Percentiles rank a stretch among this genome's conserved stretches.
Evolutionary conservation across 2,329 filamentous ascomycete genomes (phyloP).

Genomic region (Ophiosphaerella narmari): DNA sequence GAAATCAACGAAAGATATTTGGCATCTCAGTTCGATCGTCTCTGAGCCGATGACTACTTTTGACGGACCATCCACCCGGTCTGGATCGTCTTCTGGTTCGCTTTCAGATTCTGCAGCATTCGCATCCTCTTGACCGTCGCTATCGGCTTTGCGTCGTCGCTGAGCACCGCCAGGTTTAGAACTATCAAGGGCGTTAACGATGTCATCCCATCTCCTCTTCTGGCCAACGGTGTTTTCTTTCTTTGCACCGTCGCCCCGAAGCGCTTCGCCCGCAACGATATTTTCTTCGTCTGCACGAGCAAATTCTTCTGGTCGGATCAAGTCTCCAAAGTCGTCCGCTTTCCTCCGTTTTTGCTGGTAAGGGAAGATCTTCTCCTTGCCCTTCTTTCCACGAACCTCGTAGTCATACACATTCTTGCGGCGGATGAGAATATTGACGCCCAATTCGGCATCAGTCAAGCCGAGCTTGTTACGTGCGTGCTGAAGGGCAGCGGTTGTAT

Average conservation of each 20-base stretch:
- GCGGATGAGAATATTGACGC: constrained; percentile 86
- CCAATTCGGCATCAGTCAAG: constrained; percentile 85
- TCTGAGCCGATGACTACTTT: constrained; percentile 72
- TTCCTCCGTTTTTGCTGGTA: constrained; percentile 78
- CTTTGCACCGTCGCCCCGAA: constrained; percentile 57
- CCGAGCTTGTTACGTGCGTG: constrained; percentile 80
- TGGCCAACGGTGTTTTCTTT: constrained; percentile 68
- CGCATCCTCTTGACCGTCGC: constrained; percentile 29
- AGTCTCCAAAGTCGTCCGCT: constrained; percentile 88
- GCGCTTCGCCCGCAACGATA: constrained; percentile 68
- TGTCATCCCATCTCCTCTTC: constrained; percentile 92
- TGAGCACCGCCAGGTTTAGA: constrained; percentile 50
- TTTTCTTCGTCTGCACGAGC: constrained; percentile 90
- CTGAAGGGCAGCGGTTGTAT: constrained; percentile 81
- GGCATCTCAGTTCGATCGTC: constrained; percentile 69
- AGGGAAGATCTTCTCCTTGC: constrained; percentile 90
- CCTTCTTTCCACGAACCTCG: constrained; percentile 87
- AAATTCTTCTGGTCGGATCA: constrained; percentile 93
- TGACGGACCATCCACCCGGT: constrained; percentile 68
- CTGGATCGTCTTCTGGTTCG: constrained; percentile 57
- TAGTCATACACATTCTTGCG: constrained; percentile 92
- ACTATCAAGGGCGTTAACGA: constrained; percentile 48
- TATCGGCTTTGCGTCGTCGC: constrained; percentile 62
- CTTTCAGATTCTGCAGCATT: constrained; percentile 50
- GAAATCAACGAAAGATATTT: constrained; percentile 88